A percentile compares a stretch with the other conserved stretches of the same genome.
These are phyloP conservation scores for Scutellaria barbata DNA, from an alignment of 257 asterid genomes.

Conservation along the genomic window DNA sequence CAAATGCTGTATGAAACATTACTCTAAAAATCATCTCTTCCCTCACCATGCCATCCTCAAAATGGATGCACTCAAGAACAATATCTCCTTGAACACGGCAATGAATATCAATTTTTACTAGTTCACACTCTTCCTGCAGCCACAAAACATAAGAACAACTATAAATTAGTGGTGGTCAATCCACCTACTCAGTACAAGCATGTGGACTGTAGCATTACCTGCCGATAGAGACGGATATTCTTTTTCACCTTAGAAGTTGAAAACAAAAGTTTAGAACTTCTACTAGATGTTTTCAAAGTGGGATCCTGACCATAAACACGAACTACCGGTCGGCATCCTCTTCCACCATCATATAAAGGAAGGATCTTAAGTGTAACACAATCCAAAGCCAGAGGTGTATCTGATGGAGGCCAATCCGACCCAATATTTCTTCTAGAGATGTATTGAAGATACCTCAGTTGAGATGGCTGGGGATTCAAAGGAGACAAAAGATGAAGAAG, in stretches of 20 bases:
- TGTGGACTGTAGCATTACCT: conserved; percentile 59
- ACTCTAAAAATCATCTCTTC: conserved; percentile 91
- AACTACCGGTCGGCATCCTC: conserved; percentile 87
- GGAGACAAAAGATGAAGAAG: conserved; percentile 96
- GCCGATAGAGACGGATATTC: conserved; percentile 60
- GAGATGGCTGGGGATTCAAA: conserved; percentile 98
- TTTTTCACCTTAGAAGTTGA: conserved; percentile 66
- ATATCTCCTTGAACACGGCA: conserved; percentile 88
- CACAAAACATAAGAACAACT: conserved; percentile 38
- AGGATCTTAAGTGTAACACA: conserved; percentile 71
- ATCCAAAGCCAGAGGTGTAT: conserved; percentile 83
- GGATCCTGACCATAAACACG: conserved; percentile 95
- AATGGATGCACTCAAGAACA: conserved; percentile 92
- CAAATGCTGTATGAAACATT: conserved; percentile 93
- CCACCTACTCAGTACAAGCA: conserved; percentile 16
- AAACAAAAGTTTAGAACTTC: conserved; percentile 89
- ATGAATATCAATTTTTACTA: conserved; percentile 76
- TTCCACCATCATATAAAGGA: conserved; percentile 76
- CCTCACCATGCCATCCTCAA: conserved; percentile 79
- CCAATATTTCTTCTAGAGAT: conserved; percentile 78
- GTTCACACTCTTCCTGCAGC: conserved; percentile 87
- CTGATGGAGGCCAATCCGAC: conserved; percentile 93
- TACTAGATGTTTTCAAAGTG: conserved; percentile 66
- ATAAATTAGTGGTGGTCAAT: conserved; percentile 27
- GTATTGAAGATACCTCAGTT: conserved; percentile 96